Base-by-base conservation (phyloP, 345 rosid species). In the Pistacia vera region DNA sequence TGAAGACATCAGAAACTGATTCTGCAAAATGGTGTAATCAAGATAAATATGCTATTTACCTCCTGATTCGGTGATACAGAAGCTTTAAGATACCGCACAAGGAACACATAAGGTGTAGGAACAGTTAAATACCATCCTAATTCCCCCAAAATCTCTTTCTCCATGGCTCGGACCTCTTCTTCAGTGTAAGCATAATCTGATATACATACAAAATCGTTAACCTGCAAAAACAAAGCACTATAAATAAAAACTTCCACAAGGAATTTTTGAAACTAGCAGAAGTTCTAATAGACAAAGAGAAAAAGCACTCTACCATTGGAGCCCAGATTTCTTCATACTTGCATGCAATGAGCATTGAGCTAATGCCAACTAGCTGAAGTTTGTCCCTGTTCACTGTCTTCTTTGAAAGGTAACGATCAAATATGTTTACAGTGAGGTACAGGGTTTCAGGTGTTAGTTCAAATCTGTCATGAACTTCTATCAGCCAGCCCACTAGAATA, bases 311-410 rank as follows among this genome's bases (percentile, higher is more conserved):
- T 33, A 89, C 92, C 96, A 87, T 89, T 36, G 97, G 98, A n/a
- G 98, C 91, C 98, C 97, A 93, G 65, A 91, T 88, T 81, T 93
- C 99, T 84, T 95, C 98, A 61, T 93, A 93, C 76, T 95, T 95
- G 85, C 95, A 93, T 51, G 98, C 97, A 4, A 90, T 86, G n/a
- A 93, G 93, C 96, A 95, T 84, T 28, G 98, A 85, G 71, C 97
- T 84, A 35, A 93, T 87, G 77, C 98, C 99, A 54, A 93, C 76
- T 41, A 92, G 70, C 83, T 95, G 96, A 63, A 95, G 92, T 77
- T 95, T 93, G 79, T 80, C 88, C 76, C 88, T 88, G 2, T 79
- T 79, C 1, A 93, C 96, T 76, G 81, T 80, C 78, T 88, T 93
- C 80, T 77, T 75, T 0, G 94, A 87, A 12, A 95, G 90, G 73